Conservation (phyloP, 2,329 filamentous ascomycete species). For the Aspergillus vadensis region DNA sequence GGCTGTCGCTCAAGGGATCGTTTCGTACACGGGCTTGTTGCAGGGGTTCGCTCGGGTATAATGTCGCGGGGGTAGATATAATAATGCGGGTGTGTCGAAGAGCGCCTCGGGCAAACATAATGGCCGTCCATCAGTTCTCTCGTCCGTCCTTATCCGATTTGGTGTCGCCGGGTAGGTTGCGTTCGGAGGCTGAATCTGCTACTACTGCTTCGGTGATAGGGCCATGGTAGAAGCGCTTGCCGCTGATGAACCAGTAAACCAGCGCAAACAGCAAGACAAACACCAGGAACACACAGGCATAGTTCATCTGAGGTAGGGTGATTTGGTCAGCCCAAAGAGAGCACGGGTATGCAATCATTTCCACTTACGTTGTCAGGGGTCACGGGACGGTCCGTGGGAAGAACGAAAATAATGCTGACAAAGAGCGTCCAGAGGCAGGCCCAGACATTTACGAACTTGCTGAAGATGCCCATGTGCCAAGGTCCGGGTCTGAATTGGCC, state of each 20-base stretch:
- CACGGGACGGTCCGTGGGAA: conserved; percentile 3
- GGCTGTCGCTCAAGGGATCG: neutral
- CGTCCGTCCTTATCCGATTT: neutral
- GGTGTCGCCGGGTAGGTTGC: neutral
- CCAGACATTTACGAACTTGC: neutral
- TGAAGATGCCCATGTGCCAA: conserved; percentile 6
- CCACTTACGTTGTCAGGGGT: conserved; percentile 7
- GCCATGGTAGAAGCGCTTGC: conserved; percentile 2
- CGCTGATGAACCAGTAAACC: conserved; percentile 7
- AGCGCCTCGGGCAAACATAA: too few relatives aligned
- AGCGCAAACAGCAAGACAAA: conserved; percentile 6
- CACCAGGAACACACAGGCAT: conserved; percentile 7
- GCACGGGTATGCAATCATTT: neutral
- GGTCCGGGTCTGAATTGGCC: conserved; percentile 6
- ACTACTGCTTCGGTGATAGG: conserved; percentile 6
- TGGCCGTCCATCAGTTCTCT: too few relatives aligned
- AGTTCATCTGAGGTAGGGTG: conserved; percentile 3
- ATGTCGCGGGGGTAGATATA: neutral
- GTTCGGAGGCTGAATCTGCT: neutral
- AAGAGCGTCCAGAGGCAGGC: conserved; percentile 7
- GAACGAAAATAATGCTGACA: conserved; percentile 2
- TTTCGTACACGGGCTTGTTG: neutral
- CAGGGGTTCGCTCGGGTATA: neutral
- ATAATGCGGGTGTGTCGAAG: too few relatives aligned
- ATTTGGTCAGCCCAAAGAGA: neutral